These are phyloP conservation scores for Umbilicus rupestris DNA, from an alignment of 164 flowering plant species.

Conservation along the genomic window DNA sequence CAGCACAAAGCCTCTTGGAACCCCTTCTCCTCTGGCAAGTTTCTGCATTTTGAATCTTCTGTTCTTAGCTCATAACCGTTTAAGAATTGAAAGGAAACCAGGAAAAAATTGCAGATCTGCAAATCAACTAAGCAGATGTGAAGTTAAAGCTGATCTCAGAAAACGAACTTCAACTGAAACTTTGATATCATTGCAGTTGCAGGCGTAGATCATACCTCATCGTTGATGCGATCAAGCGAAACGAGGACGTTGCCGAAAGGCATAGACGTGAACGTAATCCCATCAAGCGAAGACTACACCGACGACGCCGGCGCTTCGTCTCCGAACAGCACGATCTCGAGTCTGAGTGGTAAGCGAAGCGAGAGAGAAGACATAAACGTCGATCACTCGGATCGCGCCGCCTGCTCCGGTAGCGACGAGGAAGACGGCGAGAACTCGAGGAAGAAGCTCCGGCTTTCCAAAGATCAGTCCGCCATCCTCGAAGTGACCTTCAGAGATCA, in stretches of 20 bases:
- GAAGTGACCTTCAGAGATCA: conserved; percentile 43
- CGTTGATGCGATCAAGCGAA: not conserved
- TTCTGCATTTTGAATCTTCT: not conserved
- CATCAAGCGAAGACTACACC: conserved; percentile 26
- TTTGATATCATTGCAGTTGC: not conserved
- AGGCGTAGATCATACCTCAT: conserved; percentile 16
- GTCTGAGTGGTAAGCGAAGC: conserved; percentile 50
- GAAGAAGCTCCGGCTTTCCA: conserved; percentile 38
- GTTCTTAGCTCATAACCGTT: not conserved
- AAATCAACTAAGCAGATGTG: not conserved
- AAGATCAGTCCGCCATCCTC: conserved; percentile 32
- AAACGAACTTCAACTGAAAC: not conserved
- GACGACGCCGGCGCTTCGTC: conserved; percentile 64
- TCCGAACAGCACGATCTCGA: conserved; percentile 72
- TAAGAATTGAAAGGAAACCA: too few species aligned
- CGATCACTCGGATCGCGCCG: conserved; percentile 21
- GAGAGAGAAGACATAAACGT: conserved; percentile 30
- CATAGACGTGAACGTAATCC: conserved; percentile 27
- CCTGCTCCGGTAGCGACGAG: conserved; percentile 9
- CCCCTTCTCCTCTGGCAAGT: not conserved
- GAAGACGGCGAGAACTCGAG: conserved; percentile 23
- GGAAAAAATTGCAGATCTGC: not conserved
- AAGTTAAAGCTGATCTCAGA: not conserved
- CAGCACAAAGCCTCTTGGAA: not conserved
- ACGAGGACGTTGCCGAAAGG: conserved; percentile 19